Evolutionary conservation across 257 asterid species (phyloP).

Genomic region (Knoxia roxburghii): DNA sequence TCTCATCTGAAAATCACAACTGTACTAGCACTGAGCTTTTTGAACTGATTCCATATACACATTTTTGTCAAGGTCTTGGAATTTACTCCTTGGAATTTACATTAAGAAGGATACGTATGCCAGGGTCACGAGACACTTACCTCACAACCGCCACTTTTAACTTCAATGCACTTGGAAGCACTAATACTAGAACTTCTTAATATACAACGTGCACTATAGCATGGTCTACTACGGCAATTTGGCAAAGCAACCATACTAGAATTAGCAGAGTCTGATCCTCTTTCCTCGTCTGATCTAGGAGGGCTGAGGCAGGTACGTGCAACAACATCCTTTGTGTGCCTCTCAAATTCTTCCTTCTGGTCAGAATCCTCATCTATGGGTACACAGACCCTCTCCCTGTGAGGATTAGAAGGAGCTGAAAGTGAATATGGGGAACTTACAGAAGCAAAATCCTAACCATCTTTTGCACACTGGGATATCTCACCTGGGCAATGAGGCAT

Average conservation of each 20-base stretch:
- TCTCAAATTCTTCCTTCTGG: constrained; percentile 35
- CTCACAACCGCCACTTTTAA: constrained; percentile 52
- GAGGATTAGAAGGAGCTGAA: neutral
- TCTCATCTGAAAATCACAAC: neutral
- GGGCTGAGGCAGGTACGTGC: constrained; percentile 58
- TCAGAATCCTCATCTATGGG: constrained; percentile 59
- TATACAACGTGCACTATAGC: constrained; percentile 76
- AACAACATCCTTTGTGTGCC: constrained; percentile 35
- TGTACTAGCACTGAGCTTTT: neutral
- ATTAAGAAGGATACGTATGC: neutral
- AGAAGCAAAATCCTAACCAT: neutral
- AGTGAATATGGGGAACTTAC: neutral
- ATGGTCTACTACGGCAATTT: constrained; percentile 40
- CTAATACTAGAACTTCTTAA: constrained; percentile 82
- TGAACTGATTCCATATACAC: neutral
- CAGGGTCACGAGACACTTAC: constrained; percentile 31
- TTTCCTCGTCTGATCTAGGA: constrained; percentile 31
- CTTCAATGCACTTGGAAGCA: constrained; percentile 72
- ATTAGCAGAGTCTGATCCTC: constrained; percentile 34
- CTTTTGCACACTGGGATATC: constrained; percentile 6
- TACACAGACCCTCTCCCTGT: constrained; percentile 80
- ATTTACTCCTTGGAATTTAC: neutral
- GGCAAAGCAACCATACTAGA: constrained; percentile 31
- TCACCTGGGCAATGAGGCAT: constrained; percentile 91
- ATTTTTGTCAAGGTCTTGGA: neutral